Evolutionary conservation across 2,329 filamentous ascomycete genomes (phyloP), one percentile per base, ranked within the genome.

Genomic region (Aotearoamyces nothofagi): DNA sequence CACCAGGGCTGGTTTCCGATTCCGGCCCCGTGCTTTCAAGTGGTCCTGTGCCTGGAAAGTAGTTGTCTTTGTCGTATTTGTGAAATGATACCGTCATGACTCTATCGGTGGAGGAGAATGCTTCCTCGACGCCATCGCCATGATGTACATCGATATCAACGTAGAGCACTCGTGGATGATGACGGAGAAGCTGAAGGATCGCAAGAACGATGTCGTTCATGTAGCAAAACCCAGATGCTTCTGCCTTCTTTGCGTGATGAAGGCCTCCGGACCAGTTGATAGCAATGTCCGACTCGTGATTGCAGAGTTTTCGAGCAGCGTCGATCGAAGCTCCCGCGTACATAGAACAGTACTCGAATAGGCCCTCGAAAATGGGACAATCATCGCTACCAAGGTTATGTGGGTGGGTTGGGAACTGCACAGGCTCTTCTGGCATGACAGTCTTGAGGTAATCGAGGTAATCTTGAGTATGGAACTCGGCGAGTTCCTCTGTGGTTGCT

Each of bases 191-290:
- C 50, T 94, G 79, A 20, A 96, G 66, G 43, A 94, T 90, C 19
- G 80, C 83, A 26, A 98, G 68, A 33, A 96, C 90, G 44, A 96
- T 96, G 54, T 98, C 90, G 53, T 98, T 98, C 57, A 96, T 84
- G 57, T 98, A 98, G 59, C 90, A 98, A 55, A 98, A 98, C 1
- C 90, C 90, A 9, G 79, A 87, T 0, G 90, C 87, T 55, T 93
- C 84, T 30, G 78, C 72, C 50, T 87, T 90, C 55, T 96, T 94
- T 25, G 90, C 90, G 48, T 98, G 90, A 53, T 98, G 90, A 16
- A 98, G 67, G 8, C 90, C 90, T 19, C 90, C 90, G 11, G 84
- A 90, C 90, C 90, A 98, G 45, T 92, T 92, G 47, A 98, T 84
- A 31, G 90, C 90, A 48, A 98, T 94, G 47, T 96, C 82, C 16